Evolutionary conservation across 495 filamentous ascomycete genomes (phyloP).

Genomic region (Penicillium goetzii): DNA sequence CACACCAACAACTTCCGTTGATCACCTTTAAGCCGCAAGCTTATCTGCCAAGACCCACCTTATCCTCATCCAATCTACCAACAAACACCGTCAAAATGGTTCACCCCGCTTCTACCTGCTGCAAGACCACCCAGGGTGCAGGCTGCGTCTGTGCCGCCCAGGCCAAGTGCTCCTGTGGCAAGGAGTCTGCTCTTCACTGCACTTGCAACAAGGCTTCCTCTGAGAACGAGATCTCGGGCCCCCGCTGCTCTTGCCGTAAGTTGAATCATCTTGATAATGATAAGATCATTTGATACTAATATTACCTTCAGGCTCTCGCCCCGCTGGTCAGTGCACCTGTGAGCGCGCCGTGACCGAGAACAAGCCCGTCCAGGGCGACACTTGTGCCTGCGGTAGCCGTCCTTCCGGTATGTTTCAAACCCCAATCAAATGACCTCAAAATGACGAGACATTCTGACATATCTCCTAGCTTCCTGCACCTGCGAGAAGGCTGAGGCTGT

Average conservation of each 20-base stretch:
- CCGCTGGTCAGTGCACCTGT: slow-evolving; percentile 81
- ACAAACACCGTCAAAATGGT: slow-evolving; percentile 47
- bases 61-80: slow-evolving; percentile 2
- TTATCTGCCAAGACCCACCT: slow-evolving; percentile 12
- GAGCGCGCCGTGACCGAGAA: slow-evolving; percentile 77
- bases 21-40: slow-evolving; percentile 2
- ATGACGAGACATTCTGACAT: not conserved
- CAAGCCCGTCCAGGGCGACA: slow-evolving; percentile 52
- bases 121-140: slow-evolving; percentile 56
- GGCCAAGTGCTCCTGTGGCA: slow-evolving; percentile 83
- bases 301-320: slow-evolving; percentile 58
- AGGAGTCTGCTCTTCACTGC: slow-evolving; percentile 83
- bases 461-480: slow-evolving; percentile 69
- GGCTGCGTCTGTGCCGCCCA: slow-evolving; percentile 64
- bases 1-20: not conserved
- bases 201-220: slow-evolving; percentile 74
- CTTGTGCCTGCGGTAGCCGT: slow-evolving; percentile 79
- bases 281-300: slow-evolving; percentile 19
- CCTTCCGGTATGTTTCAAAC: slow-evolving; percentile 59
- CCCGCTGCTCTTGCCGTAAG: slow-evolving; percentile 83
- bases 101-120: slow-evolving; percentile 63
- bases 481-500: slow-evolving; percentile 73
- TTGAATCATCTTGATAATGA: slow-evolving; percentile 24
- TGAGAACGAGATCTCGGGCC: slow-evolving; percentile 75
- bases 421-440: not conserved